These are phyloP conservation scores for Chlamydomonas sp. DNA, from an alignment of 139 green algal species.

Conservation along the genomic window DNA sequence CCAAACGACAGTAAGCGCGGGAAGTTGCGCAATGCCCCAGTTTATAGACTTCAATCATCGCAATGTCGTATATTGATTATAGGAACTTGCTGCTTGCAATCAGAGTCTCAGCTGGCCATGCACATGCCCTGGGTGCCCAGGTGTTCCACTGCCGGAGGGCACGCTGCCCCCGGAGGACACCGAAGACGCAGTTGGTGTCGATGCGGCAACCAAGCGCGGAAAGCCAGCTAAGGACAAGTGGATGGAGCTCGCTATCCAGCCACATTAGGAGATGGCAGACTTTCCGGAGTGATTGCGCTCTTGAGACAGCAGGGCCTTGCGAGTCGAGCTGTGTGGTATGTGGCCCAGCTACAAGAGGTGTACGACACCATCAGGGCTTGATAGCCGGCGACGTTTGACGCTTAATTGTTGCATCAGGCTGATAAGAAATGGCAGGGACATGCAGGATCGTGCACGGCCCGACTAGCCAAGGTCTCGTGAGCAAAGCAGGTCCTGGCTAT, in stretches of 20 bases:
- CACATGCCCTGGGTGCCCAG: not conserved
- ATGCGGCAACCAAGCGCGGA: not conserved
- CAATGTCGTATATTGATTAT: not conserved
- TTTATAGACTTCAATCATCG: not conserved
- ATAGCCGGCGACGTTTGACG: too few relatives aligned
- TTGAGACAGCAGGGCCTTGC: too few relatives aligned
- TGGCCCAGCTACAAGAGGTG: too few relatives aligned
- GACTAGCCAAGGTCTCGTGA: too few relatives aligned
- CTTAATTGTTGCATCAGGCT: too few relatives aligned
- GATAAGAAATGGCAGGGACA: too few relatives aligned
- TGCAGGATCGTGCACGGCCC: too few relatives aligned
- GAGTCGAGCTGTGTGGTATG: too few relatives aligned
- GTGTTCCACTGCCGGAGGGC: conserved; percentile 11
- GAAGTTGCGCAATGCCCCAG: not conserved
- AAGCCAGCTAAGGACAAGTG: not conserved
- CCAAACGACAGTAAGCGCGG: conserved; percentile 29
- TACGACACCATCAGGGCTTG: too few relatives aligned
- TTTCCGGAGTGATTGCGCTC: too few relatives aligned
- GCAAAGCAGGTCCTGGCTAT: too few relatives aligned
- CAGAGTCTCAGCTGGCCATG: not conserved
- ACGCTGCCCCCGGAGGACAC: not conserved
- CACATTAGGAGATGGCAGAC: not conserved
- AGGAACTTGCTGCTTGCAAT: too few relatives aligned
- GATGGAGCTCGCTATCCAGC: conserved; percentile 28
- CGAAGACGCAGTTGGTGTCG: not conserved